Percentiles rank a stretch among this genome's conserved stretches.
Conservation (phyloP, 1,284 basidiomycete genomes). For the Puccinia sorghi region DNA sequence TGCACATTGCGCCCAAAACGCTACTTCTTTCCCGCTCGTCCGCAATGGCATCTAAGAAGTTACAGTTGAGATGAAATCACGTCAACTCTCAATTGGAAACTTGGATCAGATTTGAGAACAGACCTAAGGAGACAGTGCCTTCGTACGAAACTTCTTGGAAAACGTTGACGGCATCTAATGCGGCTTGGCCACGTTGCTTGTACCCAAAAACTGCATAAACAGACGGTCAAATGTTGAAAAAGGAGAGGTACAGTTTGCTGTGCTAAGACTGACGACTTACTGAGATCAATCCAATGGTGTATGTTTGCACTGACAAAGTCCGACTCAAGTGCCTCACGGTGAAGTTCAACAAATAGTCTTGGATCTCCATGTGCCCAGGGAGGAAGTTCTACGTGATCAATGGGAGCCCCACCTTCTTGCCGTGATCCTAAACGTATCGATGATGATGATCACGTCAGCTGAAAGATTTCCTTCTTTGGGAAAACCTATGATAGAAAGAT, state of each 20-base stretch:
- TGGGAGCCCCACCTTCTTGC: slow-evolving; percentile 75
- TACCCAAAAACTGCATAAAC: slow-evolving; percentile 55
- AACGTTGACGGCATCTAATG: slow-evolving; percentile 70
- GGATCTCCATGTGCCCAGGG: slow-evolving; percentile 87
- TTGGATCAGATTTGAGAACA: slow-evolving; percentile 63
- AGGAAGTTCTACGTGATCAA: slow-evolving; percentile 85
- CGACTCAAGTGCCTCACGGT: slow-evolving; percentile 87
- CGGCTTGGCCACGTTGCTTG: slow-evolving; percentile 55
- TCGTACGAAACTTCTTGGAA: slow-evolving; percentile 95
- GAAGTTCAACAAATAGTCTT: slow-evolving; percentile 76
- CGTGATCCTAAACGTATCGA: slow-evolving; percentile 75
- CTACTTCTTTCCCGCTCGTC: slow-evolving; percentile 73
- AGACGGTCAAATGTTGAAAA: slow-evolving; percentile 13
- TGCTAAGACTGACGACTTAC: slow-evolving; percentile 62
- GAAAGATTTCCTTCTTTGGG: neutral
- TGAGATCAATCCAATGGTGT: slow-evolving; percentile 88
- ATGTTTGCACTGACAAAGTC: slow-evolving; percentile 82
- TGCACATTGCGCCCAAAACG: slow-evolving; percentile 49
- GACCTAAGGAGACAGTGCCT: slow-evolving; percentile 58
- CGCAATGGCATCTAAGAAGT: slow-evolving; percentile 66
- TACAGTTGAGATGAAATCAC: slow-evolving; percentile 22
- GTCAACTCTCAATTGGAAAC: neutral
- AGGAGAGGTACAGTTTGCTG: slow-evolving; percentile 55
- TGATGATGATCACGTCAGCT: slow-evolving; percentile 54
- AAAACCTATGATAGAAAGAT: neutral